These are phyloP conservation scores for Aspergillus phoenicis DNA, from an alignment of 2,329 filamentous ascomycete species.

Conservation along the genomic window DNA sequence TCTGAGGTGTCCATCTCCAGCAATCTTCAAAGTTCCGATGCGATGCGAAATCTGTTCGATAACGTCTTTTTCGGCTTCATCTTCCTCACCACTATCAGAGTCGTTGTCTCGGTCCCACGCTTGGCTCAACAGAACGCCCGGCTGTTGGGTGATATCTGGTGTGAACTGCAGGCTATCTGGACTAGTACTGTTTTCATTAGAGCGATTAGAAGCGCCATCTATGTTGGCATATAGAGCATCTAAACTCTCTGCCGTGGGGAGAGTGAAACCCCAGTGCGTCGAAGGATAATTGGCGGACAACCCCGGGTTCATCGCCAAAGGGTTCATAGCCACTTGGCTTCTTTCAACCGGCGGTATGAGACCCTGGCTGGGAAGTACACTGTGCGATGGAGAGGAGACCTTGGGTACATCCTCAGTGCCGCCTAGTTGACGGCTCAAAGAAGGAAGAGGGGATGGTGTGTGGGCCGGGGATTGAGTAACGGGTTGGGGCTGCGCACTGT, in stretches of 20 bases:
- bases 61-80: slow-evolving; percentile 40
- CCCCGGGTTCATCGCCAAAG: slow-evolving; percentile 22
- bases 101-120: slow-evolving; percentile 29
- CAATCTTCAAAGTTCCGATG: slow-evolving; percentile 48
- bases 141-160: slow-evolving; percentile 32
- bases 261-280: slow-evolving; percentile 36
- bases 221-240: slow-evolving; percentile 39
- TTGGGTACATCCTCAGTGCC: slow-evolving; percentile 8
- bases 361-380: slow-evolving; percentile 17
- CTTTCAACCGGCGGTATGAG: slow-evolving; percentile 19
- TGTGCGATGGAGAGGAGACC: slow-evolving; percentile 19
- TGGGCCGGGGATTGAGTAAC: slow-evolving; percentile 17
- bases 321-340: slow-evolving; percentile 20
- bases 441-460: slow-evolving; percentile 14
- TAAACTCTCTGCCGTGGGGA: slow-evolving; percentile 40
- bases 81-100: slow-evolving; percentile 40
- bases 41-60: slow-evolving; percentile 49
- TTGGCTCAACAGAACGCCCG: slow-evolving; percentile 24
- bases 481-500: neutral
- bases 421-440: slow-evolving; percentile 15
- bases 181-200: slow-evolving; percentile 26
- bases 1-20: slow-evolving; percentile 46
- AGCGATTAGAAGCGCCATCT: slow-evolving; percentile 21
- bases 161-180: slow-evolving; percentile 32
- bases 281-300: slow-evolving; percentile 25